These are phyloP conservation scores for Moricandia moricandioides DNA, from an alignment of 345 rosid species.

Conservation along the genomic window DNA sequence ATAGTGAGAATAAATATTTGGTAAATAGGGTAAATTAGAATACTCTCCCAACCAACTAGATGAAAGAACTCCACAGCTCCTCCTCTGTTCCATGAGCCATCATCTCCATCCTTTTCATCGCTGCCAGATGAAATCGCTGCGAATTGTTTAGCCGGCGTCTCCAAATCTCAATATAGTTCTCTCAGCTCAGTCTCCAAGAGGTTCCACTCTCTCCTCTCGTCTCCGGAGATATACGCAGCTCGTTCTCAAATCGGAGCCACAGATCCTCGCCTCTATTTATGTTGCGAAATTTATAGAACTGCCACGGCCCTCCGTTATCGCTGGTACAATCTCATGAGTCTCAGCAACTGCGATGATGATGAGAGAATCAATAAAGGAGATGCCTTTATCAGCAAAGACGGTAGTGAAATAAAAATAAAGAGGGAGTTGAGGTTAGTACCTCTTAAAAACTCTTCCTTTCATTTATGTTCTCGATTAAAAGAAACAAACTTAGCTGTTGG, in stretches of 20 bases:
- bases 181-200: slow-evolving; percentile 58
- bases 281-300: neutral
- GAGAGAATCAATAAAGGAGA: neutral
- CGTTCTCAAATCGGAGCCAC: slow-evolving; percentile 46
- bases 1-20: too few relatives aligned
- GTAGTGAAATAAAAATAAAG: neutral
- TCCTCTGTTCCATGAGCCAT: neutral
- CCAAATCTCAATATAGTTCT: slow-evolving; percentile 45
- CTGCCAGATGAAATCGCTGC: slow-evolving; percentile 53
- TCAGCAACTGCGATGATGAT: too few relatives aligned
- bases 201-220: slow-evolving; percentile 49
- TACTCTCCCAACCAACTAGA: neutral
- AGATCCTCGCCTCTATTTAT: slow-evolving; percentile 51
- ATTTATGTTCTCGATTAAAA: neutral
- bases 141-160: slow-evolving; percentile 53
- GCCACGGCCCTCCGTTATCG: too few relatives aligned
- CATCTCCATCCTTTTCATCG: neutral
- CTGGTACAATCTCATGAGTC: slow-evolving; percentile 6
- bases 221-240: slow-evolving; percentile 47
- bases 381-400: neutral
- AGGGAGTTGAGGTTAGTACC: neutral
- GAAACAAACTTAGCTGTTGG: slow-evolving; percentile 40
- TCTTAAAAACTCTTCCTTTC: neutral
- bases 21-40: too few relatives aligned
- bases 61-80: neutral